Evolutionary conservation across 2,329 filamentous ascomycete genomes (phyloP).

Genomic region (Paraphaeosphaeria sporulosa): DNA sequence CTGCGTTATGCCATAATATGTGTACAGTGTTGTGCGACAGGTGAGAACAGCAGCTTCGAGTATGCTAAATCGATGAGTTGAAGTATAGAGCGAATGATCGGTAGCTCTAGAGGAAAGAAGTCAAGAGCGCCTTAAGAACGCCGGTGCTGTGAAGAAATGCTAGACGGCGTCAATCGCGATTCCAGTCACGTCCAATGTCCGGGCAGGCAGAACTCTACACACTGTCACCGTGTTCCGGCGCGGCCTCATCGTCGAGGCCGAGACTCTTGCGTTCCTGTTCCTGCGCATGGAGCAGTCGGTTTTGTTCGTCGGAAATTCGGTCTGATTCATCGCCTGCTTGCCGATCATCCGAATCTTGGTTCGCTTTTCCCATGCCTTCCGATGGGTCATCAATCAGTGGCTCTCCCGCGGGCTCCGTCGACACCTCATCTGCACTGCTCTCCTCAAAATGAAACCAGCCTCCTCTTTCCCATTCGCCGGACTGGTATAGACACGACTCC

Average conservation of each 20-base stretch:
- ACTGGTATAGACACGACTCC: slow-evolving; percentile 69
- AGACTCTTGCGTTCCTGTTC: background rate
- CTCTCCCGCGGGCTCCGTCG: slow-evolving; percentile 44
- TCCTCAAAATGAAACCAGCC: slow-evolving; percentile 75
- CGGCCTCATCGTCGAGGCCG: background rate
- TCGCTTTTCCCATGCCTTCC: slow-evolving; percentile 25
- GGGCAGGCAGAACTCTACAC: background rate
- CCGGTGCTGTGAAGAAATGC: background rate
- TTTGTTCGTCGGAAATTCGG: slow-evolving; percentile 6
- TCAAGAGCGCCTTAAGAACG: no score
- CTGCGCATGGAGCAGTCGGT: background rate
- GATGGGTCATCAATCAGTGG: slow-evolving; percentile 30
- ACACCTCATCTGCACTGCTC: slow-evolving; percentile 46
- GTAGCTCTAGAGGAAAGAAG: background rate
- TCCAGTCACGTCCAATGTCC: background rate
- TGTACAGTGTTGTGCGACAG: slow-evolving; percentile 1
- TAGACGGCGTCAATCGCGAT: background rate
- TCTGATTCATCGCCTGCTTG: slow-evolving; percentile 2
- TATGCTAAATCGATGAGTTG: background rate
- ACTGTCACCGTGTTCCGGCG: background rate
- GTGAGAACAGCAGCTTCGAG: background rate
- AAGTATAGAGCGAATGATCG: slow-evolving; percentile 1
- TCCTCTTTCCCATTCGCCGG: slow-evolving; percentile 82
- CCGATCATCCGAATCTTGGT: background rate
- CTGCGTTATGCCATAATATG: slow-evolving; percentile 5